Evolutionary conservation across 2,329 filamentous ascomycete species (phyloP), one percentile per base, ranked within the genome.

Genomic region (Ciborinia camelliae): DNA sequence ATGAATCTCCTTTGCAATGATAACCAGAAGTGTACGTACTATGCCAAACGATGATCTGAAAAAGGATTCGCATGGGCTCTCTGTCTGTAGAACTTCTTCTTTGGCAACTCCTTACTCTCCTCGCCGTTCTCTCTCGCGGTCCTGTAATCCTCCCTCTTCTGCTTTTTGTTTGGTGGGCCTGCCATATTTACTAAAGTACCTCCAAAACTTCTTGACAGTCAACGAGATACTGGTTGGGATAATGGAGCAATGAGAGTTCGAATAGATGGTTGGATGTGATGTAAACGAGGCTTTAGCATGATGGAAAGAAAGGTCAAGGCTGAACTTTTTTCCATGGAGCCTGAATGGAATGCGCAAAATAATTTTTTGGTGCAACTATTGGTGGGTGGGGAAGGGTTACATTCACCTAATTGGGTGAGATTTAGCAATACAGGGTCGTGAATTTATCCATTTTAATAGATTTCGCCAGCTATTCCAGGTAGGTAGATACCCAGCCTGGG

Each of bases 1-100:
- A 66, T 50, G 32, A 20, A 15, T 15, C 0, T 20, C 35, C n/a
- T 9, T 20, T 28, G 39, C 59, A 71, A 37, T 68, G 58, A 23
- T 12, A 59, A 45, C 35, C 23, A 26, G 9, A 39, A 37, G 23
- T 45, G 51, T 37, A 80, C 86, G 73, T 84, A 96, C 95, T 99
- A 99, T 73, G 84, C 83, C 75, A 99, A 81, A 65, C 86, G 81
- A 80, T 99, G 95, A 74, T 99, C 95, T 3, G 94, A 97, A 79
- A 99, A 99, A 8, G 94, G 93, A 80, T 99, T 99, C 68, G 95
- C 95, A 79, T 99, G 95, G 45, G 95, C 95, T 77, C 95, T 86
- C 78, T 99, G 95, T 64, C 95, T 87, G 77, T 97, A 99, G 80
- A 95, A 97, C 80, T 90, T 94, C 82, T 99, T 99, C 78, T 91